Base-by-base conservation (phyloP, 2,329 filamentous ascomycete genomes). In the Domatiomyces catenatus region DNA sequence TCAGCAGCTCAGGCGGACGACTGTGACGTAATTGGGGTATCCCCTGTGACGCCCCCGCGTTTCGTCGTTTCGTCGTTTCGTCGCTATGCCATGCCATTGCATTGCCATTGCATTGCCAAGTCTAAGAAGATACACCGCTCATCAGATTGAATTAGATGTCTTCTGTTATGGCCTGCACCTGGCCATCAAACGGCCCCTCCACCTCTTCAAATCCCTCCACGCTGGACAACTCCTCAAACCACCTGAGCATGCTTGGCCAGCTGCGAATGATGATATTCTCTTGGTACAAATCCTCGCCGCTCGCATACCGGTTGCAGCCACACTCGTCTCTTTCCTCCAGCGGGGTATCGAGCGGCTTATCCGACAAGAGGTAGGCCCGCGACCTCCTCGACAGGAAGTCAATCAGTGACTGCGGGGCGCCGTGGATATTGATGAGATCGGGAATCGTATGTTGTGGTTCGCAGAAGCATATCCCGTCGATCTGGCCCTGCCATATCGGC, bases 301-400 rank as follows among this genome's bases (percentile, higher is more conserved):
- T 76, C n/a, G 82, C 81, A 64, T 83, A 83, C 54, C 80, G 75
- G 3, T 83, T 83, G 56, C 78, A 83, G 4, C 83, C 82, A 44
- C 75, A 69, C 8, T 75, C 74, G 1, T 70, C 61, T 1, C 75
- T 69, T 0, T 75, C 75, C 0, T 75, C 68, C 5, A 86, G 64
- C 1, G 74, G 73, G 1, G 67, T 71, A 42, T 76, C 75, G 0
- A 75, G 58, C 0, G 75, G 72, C 3, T 76, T 67, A 0, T 66
- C 49, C 12, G 75, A 79, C n/a, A 73, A 58, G 7, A 77, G 60
- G 61, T 84, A 88, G 12, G 73, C 78, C 10, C 83, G 75, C 8
- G 73, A 72, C 44, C 79, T 78, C 71, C 82, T 64, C 39, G 60
- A 61, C 1, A 70, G 45, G 51, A 69, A 69, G 20, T 61, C 50